Conservation (phyloP, 345 rosid species). For the Aquilaria malaccensis region DNA sequence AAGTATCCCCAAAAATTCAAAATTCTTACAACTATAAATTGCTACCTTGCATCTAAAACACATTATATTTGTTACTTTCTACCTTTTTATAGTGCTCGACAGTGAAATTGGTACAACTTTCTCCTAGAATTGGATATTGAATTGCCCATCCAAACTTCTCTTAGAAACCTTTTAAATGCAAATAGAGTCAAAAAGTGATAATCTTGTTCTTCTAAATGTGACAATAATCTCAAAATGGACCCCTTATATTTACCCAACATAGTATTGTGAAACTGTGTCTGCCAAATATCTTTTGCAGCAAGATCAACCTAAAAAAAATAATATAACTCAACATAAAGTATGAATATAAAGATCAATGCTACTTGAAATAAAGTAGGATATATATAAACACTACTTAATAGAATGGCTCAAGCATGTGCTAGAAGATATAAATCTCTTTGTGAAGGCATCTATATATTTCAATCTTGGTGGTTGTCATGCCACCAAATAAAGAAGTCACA, state of each 20-base stretch:
- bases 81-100: too few relatives aligned
- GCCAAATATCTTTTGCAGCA: not conserved
- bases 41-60: too few relatives aligned
- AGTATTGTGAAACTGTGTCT: too few relatives aligned
- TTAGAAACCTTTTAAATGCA: too few relatives aligned
- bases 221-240: too few relatives aligned
- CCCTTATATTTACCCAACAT: too few relatives aligned
- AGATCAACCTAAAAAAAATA: not conserved
- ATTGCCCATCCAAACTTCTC: too few relatives aligned
- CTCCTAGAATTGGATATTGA: too few relatives aligned
- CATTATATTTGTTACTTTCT: too few relatives aligned
- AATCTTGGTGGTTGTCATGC: not conserved
- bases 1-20: not conserved
- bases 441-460: not conserved
- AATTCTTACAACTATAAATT: not conserved
- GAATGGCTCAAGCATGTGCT: not conserved
- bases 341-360: not conserved
- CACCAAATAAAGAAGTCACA: not conserved
- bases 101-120: too few relatives aligned
- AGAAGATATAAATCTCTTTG: not conserved
- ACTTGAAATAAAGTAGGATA: not conserved
- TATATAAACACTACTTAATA: not conserved
- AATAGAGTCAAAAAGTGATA: too few relatives aligned
- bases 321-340: not conserved
- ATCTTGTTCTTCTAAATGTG: too few relatives aligned